Evolutionary conservation across 192 early-diverging fungal species (phyloP).

Genomic region (Umbelopsis vinacea): DNA sequence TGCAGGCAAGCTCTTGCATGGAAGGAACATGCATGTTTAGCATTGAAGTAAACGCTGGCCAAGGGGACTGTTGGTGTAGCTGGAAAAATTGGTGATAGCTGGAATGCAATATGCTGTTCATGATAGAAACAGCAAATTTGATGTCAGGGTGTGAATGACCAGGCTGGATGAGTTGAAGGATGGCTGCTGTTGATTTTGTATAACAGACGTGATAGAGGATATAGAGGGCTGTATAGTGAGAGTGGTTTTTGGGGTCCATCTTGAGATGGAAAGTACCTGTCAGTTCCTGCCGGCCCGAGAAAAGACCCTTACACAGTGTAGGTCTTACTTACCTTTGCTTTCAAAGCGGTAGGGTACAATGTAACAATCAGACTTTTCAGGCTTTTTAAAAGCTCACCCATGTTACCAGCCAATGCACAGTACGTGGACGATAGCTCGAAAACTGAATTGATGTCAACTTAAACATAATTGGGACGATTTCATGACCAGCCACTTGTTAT

Average conservation of each 20-base stretch:
- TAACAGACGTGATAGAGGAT: slow-evolving; percentile 11
- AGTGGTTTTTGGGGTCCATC: background rate
- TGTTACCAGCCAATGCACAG: background rate
- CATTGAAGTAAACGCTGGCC: background rate
- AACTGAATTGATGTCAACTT: background rate
- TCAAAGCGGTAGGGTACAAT: background rate
- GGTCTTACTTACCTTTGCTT: background rate
- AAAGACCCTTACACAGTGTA: too few relatives aligned
- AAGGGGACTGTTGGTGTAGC: background rate
- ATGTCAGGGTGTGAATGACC: background rate
- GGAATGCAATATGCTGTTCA: background rate
- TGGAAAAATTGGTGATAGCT: background rate
- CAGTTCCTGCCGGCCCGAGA: too few relatives aligned
- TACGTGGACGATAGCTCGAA: slow-evolving; percentile 3
- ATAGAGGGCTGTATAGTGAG: slow-evolving; percentile 8
- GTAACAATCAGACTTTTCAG: background rate
- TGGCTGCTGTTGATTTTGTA: background rate
- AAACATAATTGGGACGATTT: too few relatives aligned
- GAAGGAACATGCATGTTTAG: background rate
- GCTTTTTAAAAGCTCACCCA: slow-evolving; percentile 10
- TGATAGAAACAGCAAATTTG: background rate
- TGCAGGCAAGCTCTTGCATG: background rate
- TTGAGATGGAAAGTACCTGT: background rate
- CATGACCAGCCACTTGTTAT: background rate
- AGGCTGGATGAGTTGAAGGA: background rate